Evolutionary conservation across 2,329 filamentous ascomycete genomes (phyloP).

Genomic region (Pseudovirgaria hyperparasitica): DNA sequence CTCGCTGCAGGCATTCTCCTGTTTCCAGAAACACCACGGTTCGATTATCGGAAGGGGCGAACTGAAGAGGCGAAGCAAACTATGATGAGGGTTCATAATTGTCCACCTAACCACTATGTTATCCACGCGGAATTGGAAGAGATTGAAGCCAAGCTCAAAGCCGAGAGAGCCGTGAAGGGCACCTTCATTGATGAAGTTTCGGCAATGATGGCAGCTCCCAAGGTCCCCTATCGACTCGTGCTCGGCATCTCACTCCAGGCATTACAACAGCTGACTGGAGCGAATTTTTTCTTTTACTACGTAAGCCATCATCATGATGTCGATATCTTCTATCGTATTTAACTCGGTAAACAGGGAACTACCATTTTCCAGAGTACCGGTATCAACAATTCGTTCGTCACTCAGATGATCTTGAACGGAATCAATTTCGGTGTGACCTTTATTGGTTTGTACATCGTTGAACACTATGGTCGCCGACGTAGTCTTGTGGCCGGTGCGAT

Average conservation of each 20-base stretch:
- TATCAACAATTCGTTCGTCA: conserved; percentile 27
- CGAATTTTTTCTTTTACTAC: conserved; percentile 20
- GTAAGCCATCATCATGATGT: no score
- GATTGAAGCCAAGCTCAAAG: conserved; percentile 37
- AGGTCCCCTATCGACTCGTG: conserved; percentile 38
- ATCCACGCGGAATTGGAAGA: conserved; percentile 38
- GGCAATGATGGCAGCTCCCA: conserved; percentile 47
- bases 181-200: conserved; percentile 40
- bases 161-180: conserved; percentile 33
- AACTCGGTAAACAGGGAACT: no score
- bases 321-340: no score
- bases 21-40: conserved; percentile 2
- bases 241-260: conserved; percentile 18
- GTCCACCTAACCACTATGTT: conserved; percentile 36
- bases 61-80: conserved; percentile 32
- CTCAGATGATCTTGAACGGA: conserved; percentile 32
- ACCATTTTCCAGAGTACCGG: conserved; percentile 12
- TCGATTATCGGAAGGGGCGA: conserved; percentile 35
- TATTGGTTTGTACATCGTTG: conserved; percentile 34
- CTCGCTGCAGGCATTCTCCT: conserved; percentile 2
- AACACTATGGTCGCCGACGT: conserved; percentile 35
- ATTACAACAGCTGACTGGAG: conserved; percentile 19
- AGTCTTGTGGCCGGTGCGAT: conserved; percentile 33
- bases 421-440: conserved; percentile 37
- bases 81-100: conserved; percentile 37